A percentile compares a stretch with the other conserved stretches of the same genome.
Evolutionary conservation across 2,329 filamentous ascomycete species (phyloP).

Genomic region (Clathrospora elynae): DNA sequence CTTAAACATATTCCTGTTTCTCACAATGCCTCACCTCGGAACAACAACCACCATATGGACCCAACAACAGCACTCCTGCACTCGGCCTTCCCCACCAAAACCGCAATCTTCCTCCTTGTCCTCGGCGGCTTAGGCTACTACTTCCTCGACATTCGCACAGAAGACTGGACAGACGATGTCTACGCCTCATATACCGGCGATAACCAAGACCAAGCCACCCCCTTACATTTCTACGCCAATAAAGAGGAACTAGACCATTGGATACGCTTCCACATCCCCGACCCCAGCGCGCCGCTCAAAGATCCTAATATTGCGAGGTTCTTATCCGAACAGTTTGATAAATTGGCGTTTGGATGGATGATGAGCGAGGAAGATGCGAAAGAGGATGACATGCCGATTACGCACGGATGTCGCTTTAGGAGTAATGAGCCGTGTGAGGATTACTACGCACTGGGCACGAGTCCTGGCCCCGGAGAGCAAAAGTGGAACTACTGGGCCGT

Average conservation of each 20-base stretch:
- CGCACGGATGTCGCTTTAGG: slow-evolving; percentile 38
- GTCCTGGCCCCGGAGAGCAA: slow-evolving; percentile 34
- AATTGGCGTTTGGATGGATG: slow-evolving; percentile 36
- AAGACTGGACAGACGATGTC: slow-evolving; percentile 30
- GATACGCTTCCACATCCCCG: slow-evolving; percentile 32
- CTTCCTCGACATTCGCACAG: slow-evolving; percentile 25
- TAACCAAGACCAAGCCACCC: slow-evolving; percentile 14
- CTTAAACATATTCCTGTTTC: background rate
- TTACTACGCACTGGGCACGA: slow-evolving; percentile 35
- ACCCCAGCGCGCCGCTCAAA: slow-evolving; percentile 24
- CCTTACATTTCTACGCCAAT: slow-evolving; percentile 35
- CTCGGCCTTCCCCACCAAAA: slow-evolving; percentile 44
- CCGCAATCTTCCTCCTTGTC: slow-evolving; percentile 30
- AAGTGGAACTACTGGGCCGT: slow-evolving; percentile 52
- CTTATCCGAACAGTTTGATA: slow-evolving; percentile 33
- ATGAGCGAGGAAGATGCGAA: slow-evolving; percentile 33
- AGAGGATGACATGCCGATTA: slow-evolving; percentile 36
- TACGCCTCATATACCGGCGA: slow-evolving; percentile 25
- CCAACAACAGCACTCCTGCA: slow-evolving; percentile 17
- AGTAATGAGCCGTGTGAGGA: slow-evolving; percentile 45
- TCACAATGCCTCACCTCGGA: background rate
- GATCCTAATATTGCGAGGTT: slow-evolving; percentile 27
- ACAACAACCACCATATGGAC: background rate
- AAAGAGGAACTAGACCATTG: slow-evolving; percentile 37
- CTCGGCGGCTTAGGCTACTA: slow-evolving; percentile 32